Percentiles rank a stretch among this genome's conserved stretches.
These are phyloP conservation scores for Spergularia azorica DNA, from an alignment of 179 eudicot species.

Conservation along the genomic window DNA sequence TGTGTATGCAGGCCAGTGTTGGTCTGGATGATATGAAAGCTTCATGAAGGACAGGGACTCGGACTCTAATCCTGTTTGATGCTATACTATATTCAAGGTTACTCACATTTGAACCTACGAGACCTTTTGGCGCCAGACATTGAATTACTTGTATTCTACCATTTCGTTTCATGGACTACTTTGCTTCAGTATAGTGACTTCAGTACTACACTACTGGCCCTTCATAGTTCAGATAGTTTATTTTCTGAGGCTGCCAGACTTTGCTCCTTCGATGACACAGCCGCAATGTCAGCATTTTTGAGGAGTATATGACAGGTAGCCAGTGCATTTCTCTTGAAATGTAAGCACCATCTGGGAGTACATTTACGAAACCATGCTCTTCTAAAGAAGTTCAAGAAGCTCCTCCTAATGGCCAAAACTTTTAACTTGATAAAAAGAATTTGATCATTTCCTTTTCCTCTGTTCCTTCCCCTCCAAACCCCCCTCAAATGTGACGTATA, in stretches of 20 bases:
- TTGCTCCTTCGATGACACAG: not conserved
- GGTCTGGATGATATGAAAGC: slow-evolving; percentile 82
- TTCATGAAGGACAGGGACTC: slow-evolving; percentile 33
- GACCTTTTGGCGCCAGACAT: not conserved
- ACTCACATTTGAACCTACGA: slow-evolving; percentile 17
- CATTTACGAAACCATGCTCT: too few species aligned
- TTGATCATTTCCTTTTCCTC: too few species aligned
- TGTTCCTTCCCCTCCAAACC: too few species aligned
- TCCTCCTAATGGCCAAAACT: too few species aligned
- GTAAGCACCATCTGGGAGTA: too few species aligned
- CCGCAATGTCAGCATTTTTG: not conserved
- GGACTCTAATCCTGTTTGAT: not conserved
- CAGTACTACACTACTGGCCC: not conserved
- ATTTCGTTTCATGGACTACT: not conserved
- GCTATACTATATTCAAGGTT: not conserved
- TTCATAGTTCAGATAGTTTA: not conserved
- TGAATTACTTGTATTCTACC: not conserved
- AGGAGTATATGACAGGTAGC: too few species aligned
- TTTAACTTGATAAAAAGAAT: too few species aligned
- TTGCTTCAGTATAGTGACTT: slow-evolving; percentile 1
- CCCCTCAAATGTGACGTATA: too few species aligned
- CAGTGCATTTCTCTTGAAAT: too few species aligned
- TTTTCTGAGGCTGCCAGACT: not conserved
- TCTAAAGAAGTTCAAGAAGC: too few species aligned
- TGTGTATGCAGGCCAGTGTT: slow-evolving; percentile 61